Evolutionary conservation across 2,329 filamentous ascomycete species (phyloP), one percentile per base, ranked within the genome.

Genomic region (Penicillium psychrosexuale): DNA sequence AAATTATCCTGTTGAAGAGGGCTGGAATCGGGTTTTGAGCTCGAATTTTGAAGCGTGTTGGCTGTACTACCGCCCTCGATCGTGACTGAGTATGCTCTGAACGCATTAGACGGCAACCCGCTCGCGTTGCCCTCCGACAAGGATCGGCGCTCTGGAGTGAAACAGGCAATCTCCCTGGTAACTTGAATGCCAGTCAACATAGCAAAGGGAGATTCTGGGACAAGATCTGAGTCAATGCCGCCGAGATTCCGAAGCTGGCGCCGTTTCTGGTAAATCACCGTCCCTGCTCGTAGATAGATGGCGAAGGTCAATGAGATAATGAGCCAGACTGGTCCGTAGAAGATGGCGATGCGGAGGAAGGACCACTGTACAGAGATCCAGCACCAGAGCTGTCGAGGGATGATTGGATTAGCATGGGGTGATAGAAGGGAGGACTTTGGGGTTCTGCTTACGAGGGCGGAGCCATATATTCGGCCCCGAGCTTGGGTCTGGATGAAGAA

Each of bases 341-440:
- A 93, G 28, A 84, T 82, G 3, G 83, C 82, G 54, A 94, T 85
- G 37, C 90, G 86, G 71, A 89, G 83, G 55, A 86, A 81, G 53
- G 90, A 86, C 82, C 86, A 91, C 5, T 82, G 73, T 2, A 75
- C 67, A 2, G 80, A 76, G 17, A 94, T 79, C 90, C 90, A 94
- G 69, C 90, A 95, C 90, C 90, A 95, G 22, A 94, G 73, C 78
- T 82, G 53, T 42, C n/a, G n/a, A n/a, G 24, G 4, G 4, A 6
- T 28, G 8, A 9, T 31, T 37, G 12, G 17, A 11, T 49, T 24
- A 30, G 15, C 28, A 22, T 37, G 19, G 1, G 4, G 3, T 40
- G 33, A 9, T 33, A 31, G 19, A 15, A 36, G 15, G 9, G 15
- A 37, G 36, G 8, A 11, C 5, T 9, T 22, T 9, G 8, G 11